Base-by-base conservation (phyloP, 1,284 basidiomycete genomes). In the Porogramme epimiltina region DNA sequence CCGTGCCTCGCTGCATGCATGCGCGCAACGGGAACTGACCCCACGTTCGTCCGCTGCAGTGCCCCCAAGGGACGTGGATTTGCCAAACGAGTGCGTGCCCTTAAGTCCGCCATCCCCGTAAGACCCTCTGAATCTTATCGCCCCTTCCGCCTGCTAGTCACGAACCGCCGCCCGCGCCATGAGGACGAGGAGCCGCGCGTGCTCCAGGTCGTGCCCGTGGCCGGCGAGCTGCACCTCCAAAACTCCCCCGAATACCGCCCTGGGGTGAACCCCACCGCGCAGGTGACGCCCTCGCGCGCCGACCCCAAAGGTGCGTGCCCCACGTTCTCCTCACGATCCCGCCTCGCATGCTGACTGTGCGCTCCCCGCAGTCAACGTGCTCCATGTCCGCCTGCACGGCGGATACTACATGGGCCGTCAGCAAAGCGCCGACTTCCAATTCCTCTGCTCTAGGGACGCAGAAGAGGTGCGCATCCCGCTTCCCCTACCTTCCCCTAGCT, bases 181-280 rank as follows among this genome's bases (percentile, higher is more conserved):
- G 68, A 69, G 19, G 68, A 67, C 6, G 74, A 76, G 51, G 70
- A 70, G 11, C 42, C 66, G 9, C 66, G 72, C 31, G 69, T 77
- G 36, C 57, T 74, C 4, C 71, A 76, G 62, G 68, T 72, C 24
- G 62, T 79, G 15, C 74, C 77, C 5, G 66, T 78, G n/a, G 73
- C 71, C 1, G 66, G 66, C 1, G 60, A 57, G 9, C 51, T 55
- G 47, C 46, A 56, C 41, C 53, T 53, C 18, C 47, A 50, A 3
- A 55, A 59, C 42, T 33, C 50, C 20, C 49, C 61, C 20, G 25
- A 42, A 23, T 53, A 55, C 39, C 55, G 47, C 26, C 62, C 66
- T 10, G 62, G 64, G 0, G 42, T 68, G 40, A 64, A 64, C 42
- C 47, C 62, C 20, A 60, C 62, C 11, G 65, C 63, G 3, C 47